These are phyloP conservation scores for Clonostachys byssicola DNA, from an alignment of 2,329 filamentous ascomycete genomes.

Conservation along the genomic window DNA sequence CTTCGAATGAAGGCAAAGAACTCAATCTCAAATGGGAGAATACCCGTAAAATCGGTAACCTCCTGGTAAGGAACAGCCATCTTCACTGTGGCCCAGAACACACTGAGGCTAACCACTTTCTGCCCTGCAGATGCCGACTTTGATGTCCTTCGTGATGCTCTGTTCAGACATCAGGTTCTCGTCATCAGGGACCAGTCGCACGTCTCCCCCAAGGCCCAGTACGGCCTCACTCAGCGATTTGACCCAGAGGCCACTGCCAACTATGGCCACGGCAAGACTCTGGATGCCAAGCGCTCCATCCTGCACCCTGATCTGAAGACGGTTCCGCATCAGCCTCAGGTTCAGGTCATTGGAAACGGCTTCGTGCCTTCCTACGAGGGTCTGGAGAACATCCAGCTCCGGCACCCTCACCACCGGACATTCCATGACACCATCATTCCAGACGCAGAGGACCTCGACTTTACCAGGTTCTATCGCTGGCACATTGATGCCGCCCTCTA, in stretches of 20 bases:
- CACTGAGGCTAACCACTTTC: constrained; percentile 8
- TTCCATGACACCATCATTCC: constrained; percentile 67
- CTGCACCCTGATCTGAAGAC: constrained; percentile 79
- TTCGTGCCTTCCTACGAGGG: constrained; percentile 67
- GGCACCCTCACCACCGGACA: constrained; percentile 73
- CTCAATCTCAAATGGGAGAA: constrained; percentile 31
- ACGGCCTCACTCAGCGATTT: constrained; percentile 68
- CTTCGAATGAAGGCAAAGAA: background rate
- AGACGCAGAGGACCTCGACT: constrained; percentile 40
- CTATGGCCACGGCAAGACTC: constrained; percentile 74
- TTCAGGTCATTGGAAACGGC: constrained; percentile 75
- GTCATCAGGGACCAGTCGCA: constrained; percentile 65
- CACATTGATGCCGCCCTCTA: constrained; percentile 79
- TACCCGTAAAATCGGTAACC: constrained; percentile 59
- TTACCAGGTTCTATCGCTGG: constrained; percentile 67
- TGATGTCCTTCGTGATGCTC: constrained; percentile 54
- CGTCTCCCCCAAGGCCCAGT: constrained; percentile 67
- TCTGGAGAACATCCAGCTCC: constrained; percentile 60
- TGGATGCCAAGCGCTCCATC: constrained; percentile 60
- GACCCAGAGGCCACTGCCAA: constrained; percentile 58
- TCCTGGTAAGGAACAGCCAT: constrained; percentile 39
- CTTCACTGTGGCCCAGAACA: constrained; percentile 1
- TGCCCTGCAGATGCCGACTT: constrained; percentile 55
- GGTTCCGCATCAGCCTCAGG: constrained; percentile 71
- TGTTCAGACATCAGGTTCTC: constrained; percentile 66